Base-by-base conservation (phyloP, 2,329 filamentous ascomycete genomes). In the Exophiala dermatitidis region DNA sequence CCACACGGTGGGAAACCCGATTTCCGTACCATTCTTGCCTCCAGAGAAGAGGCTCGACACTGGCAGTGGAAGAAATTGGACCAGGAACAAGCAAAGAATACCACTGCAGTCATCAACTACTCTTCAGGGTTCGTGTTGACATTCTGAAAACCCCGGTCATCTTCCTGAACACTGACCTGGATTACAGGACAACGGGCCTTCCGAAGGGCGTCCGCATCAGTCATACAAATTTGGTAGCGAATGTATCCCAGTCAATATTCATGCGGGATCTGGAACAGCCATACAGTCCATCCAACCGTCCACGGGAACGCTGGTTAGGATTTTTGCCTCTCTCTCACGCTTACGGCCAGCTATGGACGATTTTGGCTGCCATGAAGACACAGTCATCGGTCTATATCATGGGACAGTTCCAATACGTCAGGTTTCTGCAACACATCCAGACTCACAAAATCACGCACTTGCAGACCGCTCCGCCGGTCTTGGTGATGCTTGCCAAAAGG, bases 161-260 rank as follows among this genome's bases (percentile, higher is more conserved):
- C n/a, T n/a, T n/a, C n/a, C n/a, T n/a, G n/a, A n/a, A n/a, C n/a
- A n/a, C n/a, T n/a, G n/a, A n/a, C n/a, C n/a, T n/a, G n/a, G n/a
- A n/a, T n/a, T n/a, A n/a, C 38, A 72, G 88, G 6, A 90, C 86
- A 1, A 94, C 89, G 0, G 88, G 89, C 4, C 76, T 88, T 4
- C 86, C 88, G 6, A 94, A 94, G 67, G 89, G 89, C 8, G 88
- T 93, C 8, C 82, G 86, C 69, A 85, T 93, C 56, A 82, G 83
- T 9, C 88, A 94, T 69, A 73, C 75, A 54, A 86, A 88, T 60
- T 86, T 88, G 63, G 79, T 90, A 34, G 77, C 86, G 57, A 91
- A 91, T 40, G 40, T 52, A 7, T 47, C 58, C 33, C 59, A 62
- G 37, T 59, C 54, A 53, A 37, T 47, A 30, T 44, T 37, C 29